These are phyloP conservation scores for Immersiella caudata DNA, from an alignment of 495 filamentous ascomycete species.

Conservation along the genomic window DNA sequence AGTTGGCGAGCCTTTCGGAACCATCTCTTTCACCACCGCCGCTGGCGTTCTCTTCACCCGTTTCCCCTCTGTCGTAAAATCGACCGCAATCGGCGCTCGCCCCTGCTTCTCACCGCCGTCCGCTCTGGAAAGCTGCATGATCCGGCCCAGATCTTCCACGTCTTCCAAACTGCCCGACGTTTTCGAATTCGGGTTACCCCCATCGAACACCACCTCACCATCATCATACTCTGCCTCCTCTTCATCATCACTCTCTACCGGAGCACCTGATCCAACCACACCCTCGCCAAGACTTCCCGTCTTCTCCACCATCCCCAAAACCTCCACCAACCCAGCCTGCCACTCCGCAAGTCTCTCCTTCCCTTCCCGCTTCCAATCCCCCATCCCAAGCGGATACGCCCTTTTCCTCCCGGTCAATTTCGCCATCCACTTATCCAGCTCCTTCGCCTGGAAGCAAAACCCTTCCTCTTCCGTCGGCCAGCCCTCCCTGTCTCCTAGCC, in stretches of 20 bases:
- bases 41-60: conserved; percentile 49
- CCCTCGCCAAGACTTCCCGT: conserved; percentile 77
- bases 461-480: conserved; percentile 91
- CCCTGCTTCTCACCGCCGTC: conserved; percentile 35
- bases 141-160: conserved; percentile 79
- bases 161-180: conserved; percentile 63
- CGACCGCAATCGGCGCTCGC: conserved; percentile 68
- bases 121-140: conserved; percentile 53
- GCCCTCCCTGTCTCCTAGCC: conserved; percentile 84
- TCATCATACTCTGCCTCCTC: conserved; percentile 59
- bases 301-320: conserved; percentile 60
- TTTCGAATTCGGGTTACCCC: conserved; percentile 42
- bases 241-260: conserved; percentile 82
- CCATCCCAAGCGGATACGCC: conserved; percentile 84
- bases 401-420: conserved; percentile 78
- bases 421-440: conserved; percentile 94
- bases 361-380: conserved; percentile 77
- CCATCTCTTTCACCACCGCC: conserved; percentile 79
- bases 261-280: conserved; percentile 76
- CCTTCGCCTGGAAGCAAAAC: conserved; percentile 86
- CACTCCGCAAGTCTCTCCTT: conserved; percentile 70
- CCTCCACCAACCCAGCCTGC: conserved; percentile 72
- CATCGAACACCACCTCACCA: conserved; percentile 58
- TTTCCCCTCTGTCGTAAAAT: conserved; percentile 66
- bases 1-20: conserved; percentile 84